phyloP scores from a whole-genome alignment of 345 rosid species.

The Eucalyptus albens region DNA sequence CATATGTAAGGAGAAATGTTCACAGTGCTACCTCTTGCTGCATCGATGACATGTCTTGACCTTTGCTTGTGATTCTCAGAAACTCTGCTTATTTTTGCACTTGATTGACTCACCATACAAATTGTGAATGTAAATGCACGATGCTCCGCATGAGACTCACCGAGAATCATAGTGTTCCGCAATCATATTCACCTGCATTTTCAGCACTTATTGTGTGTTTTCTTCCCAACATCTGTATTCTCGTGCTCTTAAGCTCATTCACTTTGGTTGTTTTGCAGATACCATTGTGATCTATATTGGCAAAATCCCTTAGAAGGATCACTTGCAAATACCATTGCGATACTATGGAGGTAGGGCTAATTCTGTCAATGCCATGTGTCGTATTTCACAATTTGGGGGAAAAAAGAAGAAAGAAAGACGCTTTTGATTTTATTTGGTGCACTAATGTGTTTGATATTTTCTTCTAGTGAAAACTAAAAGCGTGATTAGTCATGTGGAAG shows the following conservation, averaged over 20 bases:
- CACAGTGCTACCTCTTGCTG: neutral
- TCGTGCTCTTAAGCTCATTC: neutral
- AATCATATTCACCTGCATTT: neutral
- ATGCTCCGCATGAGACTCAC: neutral
- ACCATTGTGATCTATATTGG: neutral
- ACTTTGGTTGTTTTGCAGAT: neutral
- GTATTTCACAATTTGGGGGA: neutral
- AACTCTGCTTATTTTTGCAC: neutral
- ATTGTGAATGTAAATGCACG: neutral
- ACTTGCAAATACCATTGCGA: neutral
- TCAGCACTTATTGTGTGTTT: rapidly evolving
- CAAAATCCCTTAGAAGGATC: neutral
- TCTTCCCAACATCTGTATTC: neutral
- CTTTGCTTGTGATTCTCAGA: neutral
- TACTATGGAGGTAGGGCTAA: neutral
- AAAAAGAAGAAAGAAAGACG: neutral
- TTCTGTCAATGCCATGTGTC: neutral
- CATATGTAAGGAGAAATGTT: neutral
- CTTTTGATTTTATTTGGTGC: neutral
- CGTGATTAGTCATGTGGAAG: neutral
- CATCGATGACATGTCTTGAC: neutral
- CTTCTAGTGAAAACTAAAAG: neutral
- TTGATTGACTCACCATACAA: neutral
- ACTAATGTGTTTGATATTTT: neutral
- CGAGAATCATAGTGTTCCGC: neutral